These are phyloP conservation scores for Phellinidium pouzarii DNA, from an alignment of 1,284 basidiomycete genomes.

Conservation along the genomic window DNA sequence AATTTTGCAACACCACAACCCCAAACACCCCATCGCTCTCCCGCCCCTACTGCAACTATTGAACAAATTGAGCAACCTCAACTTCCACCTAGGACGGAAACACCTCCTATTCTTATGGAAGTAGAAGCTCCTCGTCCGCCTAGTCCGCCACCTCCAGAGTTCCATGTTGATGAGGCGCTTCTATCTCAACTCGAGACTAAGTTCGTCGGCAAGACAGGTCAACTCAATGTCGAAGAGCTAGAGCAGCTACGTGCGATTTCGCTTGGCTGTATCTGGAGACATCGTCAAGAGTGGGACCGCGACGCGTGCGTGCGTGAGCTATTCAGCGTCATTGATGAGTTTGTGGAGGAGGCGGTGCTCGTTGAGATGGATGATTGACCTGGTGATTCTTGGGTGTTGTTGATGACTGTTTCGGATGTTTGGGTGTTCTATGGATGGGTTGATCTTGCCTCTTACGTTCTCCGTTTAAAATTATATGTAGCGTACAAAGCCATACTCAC, in stretches of 20 bases:
- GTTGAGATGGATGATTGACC: constrained; percentile 21
- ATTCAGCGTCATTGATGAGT: constrained; percentile 46
- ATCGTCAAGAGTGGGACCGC: constrained; percentile 80
- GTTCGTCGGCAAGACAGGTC: constrained; percentile 46
- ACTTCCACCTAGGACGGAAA: not conserved
- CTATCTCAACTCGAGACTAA: constrained; percentile 40
- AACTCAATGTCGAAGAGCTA: constrained; percentile 79
- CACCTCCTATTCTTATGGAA: constrained; percentile 39
- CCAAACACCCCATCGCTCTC: constrained; percentile 24
- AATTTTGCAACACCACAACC: not conserved
- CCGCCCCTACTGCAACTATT: constrained; percentile 25
- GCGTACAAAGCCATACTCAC: not conserved
- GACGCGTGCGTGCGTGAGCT: constrained; percentile 57
- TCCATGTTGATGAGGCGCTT: constrained; percentile 45
- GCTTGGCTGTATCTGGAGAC: constrained; percentile 76
- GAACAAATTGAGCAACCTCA: constrained; percentile 16
- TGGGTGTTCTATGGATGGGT: too few relatives aligned
- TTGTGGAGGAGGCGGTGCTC: constrained; percentile 48
- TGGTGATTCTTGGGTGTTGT: too few relatives aligned
- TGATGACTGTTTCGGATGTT: not conserved
- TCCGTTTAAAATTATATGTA: constrained; percentile 1
- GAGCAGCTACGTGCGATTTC: constrained; percentile 88
- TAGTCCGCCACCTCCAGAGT: constrained; percentile 59
- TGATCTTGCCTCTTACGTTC: not conserved
- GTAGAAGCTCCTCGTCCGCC: constrained; percentile 35